Evolutionary conservation across 2,329 filamentous ascomycete species (phyloP).

Genomic region (Aschersonia sp.): DNA sequence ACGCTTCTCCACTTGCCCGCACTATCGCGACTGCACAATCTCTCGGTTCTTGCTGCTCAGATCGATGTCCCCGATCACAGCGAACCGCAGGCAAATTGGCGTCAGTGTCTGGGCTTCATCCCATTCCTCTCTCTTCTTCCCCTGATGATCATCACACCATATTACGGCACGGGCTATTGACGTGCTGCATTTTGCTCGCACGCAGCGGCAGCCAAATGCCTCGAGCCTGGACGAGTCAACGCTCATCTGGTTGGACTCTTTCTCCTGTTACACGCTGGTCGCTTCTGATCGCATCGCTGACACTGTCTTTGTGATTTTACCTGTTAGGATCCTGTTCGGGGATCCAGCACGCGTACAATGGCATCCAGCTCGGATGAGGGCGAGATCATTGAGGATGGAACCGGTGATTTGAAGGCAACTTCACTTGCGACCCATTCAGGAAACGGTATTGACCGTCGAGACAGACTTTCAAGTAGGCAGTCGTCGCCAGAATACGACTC

Average conservation of each 20-base stretch:
- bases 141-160: no score
- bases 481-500: constrained; percentile 41
- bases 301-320: constrained; percentile 9
- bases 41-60: no score
- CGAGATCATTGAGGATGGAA: constrained; percentile 66
- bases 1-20: no score
- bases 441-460: constrained; percentile 81
- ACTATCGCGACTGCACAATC: no score
- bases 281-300: constrained; percentile 19
- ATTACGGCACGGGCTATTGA: background rate
- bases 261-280: constrained; percentile 15
- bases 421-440: constrained; percentile 61
- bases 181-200: background rate
- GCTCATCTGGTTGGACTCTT: constrained; percentile 28
- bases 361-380: constrained; percentile 64
- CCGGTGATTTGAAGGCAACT: constrained; percentile 66
- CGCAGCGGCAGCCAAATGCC: constrained; percentile 9
- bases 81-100: no score
- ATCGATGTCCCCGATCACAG: no score
- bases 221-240: constrained; percentile 20
- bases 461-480: constrained; percentile 58
- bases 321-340: constrained; percentile 4
- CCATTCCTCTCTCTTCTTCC: no score
- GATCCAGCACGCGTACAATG: constrained; percentile 14
- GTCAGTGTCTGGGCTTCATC: no score